Conservation (phyloP, 768 basidiomycete genomes). For the Amanita pallidorosea region DNA sequence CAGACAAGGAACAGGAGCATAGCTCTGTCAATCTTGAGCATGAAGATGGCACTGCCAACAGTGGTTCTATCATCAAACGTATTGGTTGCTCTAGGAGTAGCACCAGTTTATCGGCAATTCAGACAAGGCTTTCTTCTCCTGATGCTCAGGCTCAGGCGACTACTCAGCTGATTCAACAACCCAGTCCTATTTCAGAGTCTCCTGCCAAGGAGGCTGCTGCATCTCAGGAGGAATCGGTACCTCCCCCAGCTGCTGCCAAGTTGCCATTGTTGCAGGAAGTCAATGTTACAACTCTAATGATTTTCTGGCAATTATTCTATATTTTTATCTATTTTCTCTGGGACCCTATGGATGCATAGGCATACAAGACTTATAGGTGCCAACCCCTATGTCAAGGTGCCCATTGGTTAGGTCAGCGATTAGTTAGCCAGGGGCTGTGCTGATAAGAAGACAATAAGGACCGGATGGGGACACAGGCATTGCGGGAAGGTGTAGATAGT, state of each 20-base stretch:
- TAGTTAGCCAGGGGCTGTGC: too few relatives aligned
- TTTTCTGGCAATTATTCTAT: too few relatives aligned
- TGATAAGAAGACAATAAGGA: too few relatives aligned
- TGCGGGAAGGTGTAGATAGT: too few relatives aligned
- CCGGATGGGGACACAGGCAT: too few relatives aligned
- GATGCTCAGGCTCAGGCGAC: conserved; percentile 13
- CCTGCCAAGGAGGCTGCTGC: conserved; percentile 48
- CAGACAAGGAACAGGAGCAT: conserved; percentile 14
- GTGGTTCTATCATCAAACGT: conserved; percentile 8
- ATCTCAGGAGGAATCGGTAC: conserved; percentile 13
- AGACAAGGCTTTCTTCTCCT: conserved; percentile 11
- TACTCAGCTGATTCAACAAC: conserved; percentile 14
- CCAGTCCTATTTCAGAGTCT: conserved; percentile 64
- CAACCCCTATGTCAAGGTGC: too few relatives aligned
- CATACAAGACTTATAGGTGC: too few relatives aligned
- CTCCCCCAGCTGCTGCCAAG: conserved; percentile 17
- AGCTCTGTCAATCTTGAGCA: conserved; percentile 14
- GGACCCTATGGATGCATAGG: too few relatives aligned
- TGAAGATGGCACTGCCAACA: conserved; percentile 16
- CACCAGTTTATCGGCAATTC: conserved; percentile 6
- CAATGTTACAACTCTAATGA: too few relatives aligned
- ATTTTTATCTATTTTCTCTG: too few relatives aligned
- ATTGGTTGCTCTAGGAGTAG: conserved; percentile 10
- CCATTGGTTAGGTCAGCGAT: too few relatives aligned
- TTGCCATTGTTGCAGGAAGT: conserved; percentile 31